These are phyloP conservation scores for Zoysia matrella DNA, from an alignment of 202 grass and related monocot genomes.

Conservation along the genomic window DNA sequence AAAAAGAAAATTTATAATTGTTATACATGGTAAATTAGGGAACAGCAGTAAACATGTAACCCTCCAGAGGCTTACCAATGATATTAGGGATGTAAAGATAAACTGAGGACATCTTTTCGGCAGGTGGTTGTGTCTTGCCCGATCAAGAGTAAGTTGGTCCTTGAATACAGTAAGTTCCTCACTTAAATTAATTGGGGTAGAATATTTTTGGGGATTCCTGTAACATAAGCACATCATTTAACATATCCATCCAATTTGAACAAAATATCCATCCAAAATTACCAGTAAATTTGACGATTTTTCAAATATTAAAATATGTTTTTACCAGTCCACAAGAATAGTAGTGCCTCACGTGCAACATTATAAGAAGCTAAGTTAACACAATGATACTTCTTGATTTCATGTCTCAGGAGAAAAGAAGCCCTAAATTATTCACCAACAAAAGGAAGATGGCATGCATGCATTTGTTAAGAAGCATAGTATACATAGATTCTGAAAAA, in stretches of 20 bases:
- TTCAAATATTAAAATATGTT: no score
- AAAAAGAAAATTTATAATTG: background rate
- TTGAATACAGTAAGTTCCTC: background rate
- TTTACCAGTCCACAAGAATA: background rate
- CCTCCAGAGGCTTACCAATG: conserved; percentile 45
- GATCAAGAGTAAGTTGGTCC: conserved; percentile 1
- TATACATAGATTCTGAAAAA: background rate
- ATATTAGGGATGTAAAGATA: no score
- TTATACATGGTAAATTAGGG: background rate
- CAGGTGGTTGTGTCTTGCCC: conserved; percentile 47
- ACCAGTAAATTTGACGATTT: no score
- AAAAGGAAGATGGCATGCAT: background rate
- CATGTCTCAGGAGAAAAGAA: background rate
- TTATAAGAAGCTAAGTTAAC: background rate
- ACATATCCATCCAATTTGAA: background rate
- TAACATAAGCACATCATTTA: background rate
- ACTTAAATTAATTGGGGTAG: background rate
- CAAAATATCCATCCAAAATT: no score
- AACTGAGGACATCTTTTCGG: conserved; percentile 11
- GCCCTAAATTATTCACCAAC: background rate
- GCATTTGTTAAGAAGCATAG: background rate
- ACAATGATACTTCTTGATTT: background rate
- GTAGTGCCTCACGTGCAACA: background rate
- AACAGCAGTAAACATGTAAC: conserved; percentile 18
- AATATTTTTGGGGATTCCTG: conserved; percentile 20